Percentiles rank a stretch among this genome's conserved stretches.
These are phyloP conservation scores for Calonectria hongkongensis DNA, from an alignment of 2,329 filamentous ascomycete genomes.

Conservation along the genomic window DNA sequence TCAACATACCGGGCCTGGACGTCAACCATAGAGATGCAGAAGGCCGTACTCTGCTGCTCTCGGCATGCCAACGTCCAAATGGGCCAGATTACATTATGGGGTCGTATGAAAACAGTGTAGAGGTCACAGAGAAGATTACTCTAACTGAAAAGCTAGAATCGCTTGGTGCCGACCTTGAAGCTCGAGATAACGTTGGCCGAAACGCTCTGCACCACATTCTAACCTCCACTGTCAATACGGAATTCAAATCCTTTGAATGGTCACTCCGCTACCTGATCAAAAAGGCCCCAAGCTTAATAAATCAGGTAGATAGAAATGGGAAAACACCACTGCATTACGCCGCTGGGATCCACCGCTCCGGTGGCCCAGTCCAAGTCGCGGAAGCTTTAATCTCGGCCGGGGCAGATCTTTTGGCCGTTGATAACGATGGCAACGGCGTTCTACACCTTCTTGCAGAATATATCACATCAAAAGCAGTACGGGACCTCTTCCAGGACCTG, in stretches of 20 bases:
- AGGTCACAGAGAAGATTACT: neutral
- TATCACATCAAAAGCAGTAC: slow-evolving; percentile 17
- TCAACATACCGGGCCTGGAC: slow-evolving; percentile 47
- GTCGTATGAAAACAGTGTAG: neutral
- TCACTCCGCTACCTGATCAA: slow-evolving; percentile 35
- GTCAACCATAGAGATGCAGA: slow-evolving; percentile 51
- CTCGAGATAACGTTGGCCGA: slow-evolving; percentile 45
- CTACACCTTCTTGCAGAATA: slow-evolving; percentile 48
- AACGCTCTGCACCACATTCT: slow-evolving; percentile 53
- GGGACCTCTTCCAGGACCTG: slow-evolving; percentile 46
- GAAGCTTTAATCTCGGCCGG: slow-evolving; percentile 46
- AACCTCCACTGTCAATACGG: neutral
- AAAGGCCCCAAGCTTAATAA: slow-evolving; percentile 37
- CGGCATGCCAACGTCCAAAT: slow-evolving; percentile 40
- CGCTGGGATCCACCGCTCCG: neutral
- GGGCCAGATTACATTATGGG: slow-evolving; percentile 37
- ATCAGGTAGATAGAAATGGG: slow-evolving; percentile 47
- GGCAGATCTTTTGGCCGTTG: slow-evolving; percentile 43
- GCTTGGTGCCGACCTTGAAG: slow-evolving; percentile 51
- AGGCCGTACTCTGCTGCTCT: slow-evolving; percentile 53
- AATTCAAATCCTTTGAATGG: neutral
- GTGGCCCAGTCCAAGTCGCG: neutral
- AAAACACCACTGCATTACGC: slow-evolving; percentile 54
- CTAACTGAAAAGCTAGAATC: slow-evolving; percentile 47
- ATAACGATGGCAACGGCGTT: slow-evolving; percentile 45